Percentiles rank a stretch among this genome's conserved stretches.
Evolutionary conservation across 768 basidiomycete species (phyloP).

Genomic region (Suillus subalutaceus): DNA sequence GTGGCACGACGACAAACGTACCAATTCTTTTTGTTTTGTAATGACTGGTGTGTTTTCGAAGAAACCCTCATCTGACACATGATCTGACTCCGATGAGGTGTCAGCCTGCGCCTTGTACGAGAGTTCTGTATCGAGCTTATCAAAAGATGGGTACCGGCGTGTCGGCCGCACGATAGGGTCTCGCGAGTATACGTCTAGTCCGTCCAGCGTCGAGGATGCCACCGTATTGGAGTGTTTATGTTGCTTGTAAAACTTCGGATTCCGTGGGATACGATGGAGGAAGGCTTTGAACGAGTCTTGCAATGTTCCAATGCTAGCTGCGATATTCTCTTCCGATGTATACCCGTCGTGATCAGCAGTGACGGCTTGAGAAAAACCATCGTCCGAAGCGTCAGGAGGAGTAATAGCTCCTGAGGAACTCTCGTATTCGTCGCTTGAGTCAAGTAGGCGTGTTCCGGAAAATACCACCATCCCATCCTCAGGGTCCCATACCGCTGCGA

Average conservation of each 20-base stretch:
- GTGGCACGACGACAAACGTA: conserved; percentile 14
- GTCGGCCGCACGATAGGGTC: conserved; percentile 20
- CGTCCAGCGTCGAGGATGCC: conserved; percentile 35
- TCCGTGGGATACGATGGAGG: conserved; percentile 25
- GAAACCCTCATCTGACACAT: conserved; percentile 22
- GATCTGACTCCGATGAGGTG: conserved; percentile 16
- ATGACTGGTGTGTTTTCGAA: conserved; percentile 13
- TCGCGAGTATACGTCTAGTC: conserved; percentile 33
- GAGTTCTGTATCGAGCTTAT: conserved; percentile 25
- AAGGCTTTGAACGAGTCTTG: conserved; percentile 35
- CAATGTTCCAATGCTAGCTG: conserved; percentile 25
- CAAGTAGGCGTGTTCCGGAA: conserved; percentile 51
- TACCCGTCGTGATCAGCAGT: conserved; percentile 20
- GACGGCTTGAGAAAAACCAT: conserved; percentile 21
- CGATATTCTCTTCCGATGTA: conserved; percentile 22
- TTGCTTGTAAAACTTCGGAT: conserved; percentile 19
- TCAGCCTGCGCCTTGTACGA: conserved; percentile 16
- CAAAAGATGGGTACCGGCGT: conserved; percentile 23
- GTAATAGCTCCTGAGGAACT: conserved; percentile 12
- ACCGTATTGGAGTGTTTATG: conserved; percentile 22
- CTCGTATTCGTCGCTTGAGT: conserved; percentile 22
- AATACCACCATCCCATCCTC: conserved; percentile 60
- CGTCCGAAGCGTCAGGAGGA: conserved; percentile 20
- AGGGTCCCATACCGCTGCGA: conserved; percentile 63
- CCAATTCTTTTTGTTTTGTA: conserved; percentile 14